Base-by-base conservation (phyloP, 345 rosid genomes). In the Cardamine resedifolia region DNA sequence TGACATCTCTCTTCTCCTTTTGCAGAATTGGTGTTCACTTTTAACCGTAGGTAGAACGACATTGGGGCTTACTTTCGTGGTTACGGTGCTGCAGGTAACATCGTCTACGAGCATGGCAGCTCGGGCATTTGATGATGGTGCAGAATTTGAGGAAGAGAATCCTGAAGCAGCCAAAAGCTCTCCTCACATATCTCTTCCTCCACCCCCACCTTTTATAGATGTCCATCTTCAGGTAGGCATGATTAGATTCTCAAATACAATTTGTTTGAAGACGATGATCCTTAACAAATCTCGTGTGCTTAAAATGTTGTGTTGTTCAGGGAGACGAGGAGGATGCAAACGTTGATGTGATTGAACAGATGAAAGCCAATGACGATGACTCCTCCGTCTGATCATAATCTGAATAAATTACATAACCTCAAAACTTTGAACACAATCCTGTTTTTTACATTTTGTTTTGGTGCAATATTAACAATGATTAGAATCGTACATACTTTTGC, bases 51-150 rank as follows among this genome's bases (percentile, higher is more conserved):
- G 16, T 8, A 30, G 31, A 28, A 41, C 2, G 19, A 20, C 21
- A 18, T 19, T 21, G 20, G 58, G 27, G 41, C 7, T 58, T 15
- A n/a, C n/a, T n/a, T n/a, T n/a, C 2, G 3, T 41, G 67, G 23
- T 39, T 39, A 53, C 3, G 36, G 16, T 62, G 64, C 27, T 53
- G 66, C 48, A 76, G 80, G 45, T 74, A 20, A 71, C 83, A 57
- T 88, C 93, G 31, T 81, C 90, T 48, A 84, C 89, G 7, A 77
- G 91, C 80, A 86, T 90, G 86, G 92, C 91, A 77, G 93, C 90
- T 60, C 84, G 76, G 15, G 88, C 79, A n/a, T 64, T 58, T 64
- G 87, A 86, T 23, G 85, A 83, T 10, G 65, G 72, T 33, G 79
- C 82, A 67, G 97, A 83, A 50, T 62, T 67, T 73, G 91, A 84